Conservation (phyloP, 805 yeast species). For the Starmerella geochares region DNA sequence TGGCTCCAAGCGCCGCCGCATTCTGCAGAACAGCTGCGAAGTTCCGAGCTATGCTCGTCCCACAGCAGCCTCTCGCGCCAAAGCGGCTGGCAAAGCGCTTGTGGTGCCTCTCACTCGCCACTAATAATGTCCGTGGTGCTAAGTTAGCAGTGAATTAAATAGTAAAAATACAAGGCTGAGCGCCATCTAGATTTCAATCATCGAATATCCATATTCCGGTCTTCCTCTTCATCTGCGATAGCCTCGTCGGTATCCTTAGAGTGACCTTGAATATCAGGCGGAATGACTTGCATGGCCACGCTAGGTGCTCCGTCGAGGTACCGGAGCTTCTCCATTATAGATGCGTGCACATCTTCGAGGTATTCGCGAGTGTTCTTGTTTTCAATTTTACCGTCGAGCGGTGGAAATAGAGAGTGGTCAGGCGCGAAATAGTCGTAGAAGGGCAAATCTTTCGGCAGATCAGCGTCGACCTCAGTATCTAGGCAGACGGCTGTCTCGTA, state of each 20-base stretch:
- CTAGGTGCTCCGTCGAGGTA: conserved; percentile 85
- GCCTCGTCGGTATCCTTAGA: conserved; percentile 34
- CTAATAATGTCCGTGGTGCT: too few species aligned
- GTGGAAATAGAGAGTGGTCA: conserved; percentile 80
- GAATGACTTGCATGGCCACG: conserved; percentile 82
- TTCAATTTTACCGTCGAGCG: conserved; percentile 65
- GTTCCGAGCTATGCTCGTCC: conserved; percentile 16
- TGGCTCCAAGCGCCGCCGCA: not conserved
- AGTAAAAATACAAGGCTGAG: not conserved
- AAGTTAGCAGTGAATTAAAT: conserved; percentile 1
- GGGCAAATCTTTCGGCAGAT: conserved; percentile 64
- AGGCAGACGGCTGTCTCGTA: conserved; percentile 83
- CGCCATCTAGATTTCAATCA: conserved; percentile 9
- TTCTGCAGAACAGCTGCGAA: not conserved
- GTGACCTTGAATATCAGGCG: conserved; percentile 48
- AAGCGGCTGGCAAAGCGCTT: too few species aligned
- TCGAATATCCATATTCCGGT: conserved; percentile 9
- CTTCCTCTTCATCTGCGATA: conserved; percentile 28
- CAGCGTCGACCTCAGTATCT: conserved; percentile 63
- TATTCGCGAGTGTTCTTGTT: conserved; percentile 77
- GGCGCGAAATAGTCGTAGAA: conserved; percentile 80
- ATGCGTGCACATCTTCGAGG: conserved; percentile 65
- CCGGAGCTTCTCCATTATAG: conserved; percentile 70
- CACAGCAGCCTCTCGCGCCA: conserved; percentile 15
- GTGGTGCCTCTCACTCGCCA: too few species aligned